Percentiles rank a stretch among this genome's conserved stretches.
These are phyloP conservation scores for Phtheirospermum japonicum DNA, from an alignment of 257 asterid species.

Conservation along the genomic window DNA sequence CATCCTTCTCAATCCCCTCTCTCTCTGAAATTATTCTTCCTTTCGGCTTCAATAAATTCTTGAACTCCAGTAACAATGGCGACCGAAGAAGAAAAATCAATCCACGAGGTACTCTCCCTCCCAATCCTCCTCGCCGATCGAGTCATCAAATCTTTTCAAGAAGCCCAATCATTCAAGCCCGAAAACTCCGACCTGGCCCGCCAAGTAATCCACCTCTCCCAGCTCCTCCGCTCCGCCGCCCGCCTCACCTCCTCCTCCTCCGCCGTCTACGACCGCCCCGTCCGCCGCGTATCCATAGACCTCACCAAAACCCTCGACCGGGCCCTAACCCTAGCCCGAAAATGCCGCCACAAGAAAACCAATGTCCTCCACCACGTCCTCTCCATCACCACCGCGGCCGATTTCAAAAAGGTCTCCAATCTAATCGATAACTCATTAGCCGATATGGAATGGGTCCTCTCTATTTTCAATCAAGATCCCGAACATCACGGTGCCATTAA, in stretches of 20 bases:
- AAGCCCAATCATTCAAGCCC: slow-evolving; percentile 49
- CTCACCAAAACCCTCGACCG: slow-evolving; percentile 47
- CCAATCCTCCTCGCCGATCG: slow-evolving; percentile 53
- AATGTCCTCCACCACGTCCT: slow-evolving; percentile 53
- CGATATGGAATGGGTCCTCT: slow-evolving; percentile 48
- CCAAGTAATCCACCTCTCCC: slow-evolving; percentile 40
- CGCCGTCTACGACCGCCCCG: slow-evolving; percentile 55
- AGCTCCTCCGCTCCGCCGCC: slow-evolving; percentile 50
- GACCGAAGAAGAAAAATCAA: slow-evolving; percentile 40
- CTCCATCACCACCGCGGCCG: slow-evolving; percentile 53
- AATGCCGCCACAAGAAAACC: slow-evolving; percentile 46
- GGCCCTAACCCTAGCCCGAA: slow-evolving; percentile 41
- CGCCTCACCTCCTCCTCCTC: slow-evolving; percentile 41
- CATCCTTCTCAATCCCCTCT: too few species aligned
- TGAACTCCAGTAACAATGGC: slow-evolving; percentile 24
- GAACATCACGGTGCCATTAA: slow-evolving; percentile 24
- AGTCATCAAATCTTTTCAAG: slow-evolving; percentile 43
- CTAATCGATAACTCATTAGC: slow-evolving; percentile 45
- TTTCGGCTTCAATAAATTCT: not conserved
- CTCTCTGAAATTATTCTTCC: too few species aligned
- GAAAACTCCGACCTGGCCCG: slow-evolving; percentile 42
- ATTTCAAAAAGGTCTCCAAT: slow-evolving; percentile 38
- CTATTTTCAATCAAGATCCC: slow-evolving; percentile 35
- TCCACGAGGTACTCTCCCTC: slow-evolving; percentile 50
- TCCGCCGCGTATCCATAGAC: slow-evolving; percentile 49